Conservation (phyloP, 768 basidiomycete genomes). For the Rhodotorula toruloides region DNA sequence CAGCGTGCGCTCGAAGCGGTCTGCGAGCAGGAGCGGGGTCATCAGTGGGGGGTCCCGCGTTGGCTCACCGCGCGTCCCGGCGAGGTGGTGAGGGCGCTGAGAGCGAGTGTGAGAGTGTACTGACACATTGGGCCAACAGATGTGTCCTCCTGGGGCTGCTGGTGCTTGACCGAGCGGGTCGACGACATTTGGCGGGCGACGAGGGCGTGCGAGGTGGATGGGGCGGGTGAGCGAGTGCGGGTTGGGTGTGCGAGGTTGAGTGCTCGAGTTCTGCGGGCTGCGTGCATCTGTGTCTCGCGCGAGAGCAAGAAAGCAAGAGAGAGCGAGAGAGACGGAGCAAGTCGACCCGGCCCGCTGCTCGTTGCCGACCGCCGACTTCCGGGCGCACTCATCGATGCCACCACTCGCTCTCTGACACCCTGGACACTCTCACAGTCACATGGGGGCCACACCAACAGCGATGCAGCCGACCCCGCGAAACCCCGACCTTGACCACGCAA, state of each 20-base stretch:
- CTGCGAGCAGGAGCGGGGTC: background rate
- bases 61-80: background rate
- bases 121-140: constrained; percentile 31
- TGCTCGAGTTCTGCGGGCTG: background rate
- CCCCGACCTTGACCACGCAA: background rate
- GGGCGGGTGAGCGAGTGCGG: background rate
- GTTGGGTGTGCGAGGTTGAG: no score
- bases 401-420: no score
- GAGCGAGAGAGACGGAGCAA: no score
- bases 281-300: no score
- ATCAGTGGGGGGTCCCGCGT: background rate
- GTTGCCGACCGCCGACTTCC: no score
- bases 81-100: background rate
- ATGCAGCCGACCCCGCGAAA: background rate
- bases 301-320: no score
- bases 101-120: background rate
- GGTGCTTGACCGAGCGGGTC: background rate
- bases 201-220: background rate
- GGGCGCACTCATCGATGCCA: no score
- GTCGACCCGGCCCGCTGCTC: no score
- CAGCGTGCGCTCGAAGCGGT: constrained; percentile 39
- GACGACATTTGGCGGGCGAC: constrained; percentile 13
- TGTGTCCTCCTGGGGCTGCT: background rate
- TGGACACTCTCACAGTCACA: no score
- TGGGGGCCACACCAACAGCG: no score